Percentiles rank a stretch among this genome's conserved stretches.
Evolutionary conservation across 352 stramenopile genomes (phyloP).

Genomic region (Discostella stelligera): DNA sequence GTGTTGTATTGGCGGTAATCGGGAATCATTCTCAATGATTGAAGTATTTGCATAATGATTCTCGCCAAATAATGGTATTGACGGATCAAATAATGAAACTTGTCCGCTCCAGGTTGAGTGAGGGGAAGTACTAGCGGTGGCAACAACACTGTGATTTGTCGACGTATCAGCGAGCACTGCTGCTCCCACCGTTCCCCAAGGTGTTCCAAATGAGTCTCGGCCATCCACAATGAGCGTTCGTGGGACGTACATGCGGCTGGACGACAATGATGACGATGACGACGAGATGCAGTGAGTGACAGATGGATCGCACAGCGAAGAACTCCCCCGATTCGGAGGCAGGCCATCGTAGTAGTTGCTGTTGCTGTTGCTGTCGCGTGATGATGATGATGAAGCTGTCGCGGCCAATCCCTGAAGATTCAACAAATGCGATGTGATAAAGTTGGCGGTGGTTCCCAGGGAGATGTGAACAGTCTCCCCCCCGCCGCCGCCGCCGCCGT

Average conservation of each 20-base stretch:
- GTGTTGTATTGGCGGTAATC: background rate
- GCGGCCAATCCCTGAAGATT: conserved; percentile 68
- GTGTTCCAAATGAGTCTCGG: conserved; percentile 25
- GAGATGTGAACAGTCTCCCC: conserved; percentile 63
- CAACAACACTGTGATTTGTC: background rate
- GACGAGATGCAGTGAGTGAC: conserved; percentile 49
- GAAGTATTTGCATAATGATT: background rate
- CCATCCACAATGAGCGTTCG: conserved; percentile 65
- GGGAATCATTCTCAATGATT: background rate
- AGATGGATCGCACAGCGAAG: conserved; percentile 52
- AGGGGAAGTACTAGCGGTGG: no score
- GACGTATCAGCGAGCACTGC: background rate
- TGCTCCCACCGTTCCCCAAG: no score
- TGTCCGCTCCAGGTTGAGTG: conserved; percentile 15
- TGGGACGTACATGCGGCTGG: conserved; percentile 47
- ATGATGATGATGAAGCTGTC: conserved; percentile 28
- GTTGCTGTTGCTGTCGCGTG: background rate
- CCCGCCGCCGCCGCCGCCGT: background rate
- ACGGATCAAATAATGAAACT: conserved; percentile 19
- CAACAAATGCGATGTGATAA: conserved; percentile 62
- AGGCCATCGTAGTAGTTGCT: background rate
- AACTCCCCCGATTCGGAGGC: background rate
- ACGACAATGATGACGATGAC: conserved; percentile 1
- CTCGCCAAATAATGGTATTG: background rate
- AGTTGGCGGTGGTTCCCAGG: conserved; percentile 56